Evolutionary conservation across 768 basidiomycete species (phyloP).

Genomic region (Lenzites betulinus): DNA sequence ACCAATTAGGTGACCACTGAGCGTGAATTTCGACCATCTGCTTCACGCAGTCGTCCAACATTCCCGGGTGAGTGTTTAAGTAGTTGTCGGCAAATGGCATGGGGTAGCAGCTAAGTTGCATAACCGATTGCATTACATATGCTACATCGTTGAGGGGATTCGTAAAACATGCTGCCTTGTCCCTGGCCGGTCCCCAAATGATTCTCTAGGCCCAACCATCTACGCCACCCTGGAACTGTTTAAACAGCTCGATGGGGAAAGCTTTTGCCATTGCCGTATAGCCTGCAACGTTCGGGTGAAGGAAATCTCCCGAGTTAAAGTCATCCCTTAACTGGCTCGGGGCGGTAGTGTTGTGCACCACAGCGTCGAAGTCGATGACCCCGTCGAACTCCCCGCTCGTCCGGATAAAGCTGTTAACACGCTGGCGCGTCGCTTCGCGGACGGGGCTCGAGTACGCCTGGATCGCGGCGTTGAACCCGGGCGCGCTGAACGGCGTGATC

Average conservation of each 20-base stretch:
- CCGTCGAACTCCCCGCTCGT: constrained; percentile 46
- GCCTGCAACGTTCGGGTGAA: constrained; percentile 51
- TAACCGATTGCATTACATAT: too few species aligned
- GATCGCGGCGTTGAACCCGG: constrained; percentile 23
- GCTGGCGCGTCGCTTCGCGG: constrained; percentile 44
- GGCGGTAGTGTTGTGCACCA: constrained; percentile 40
- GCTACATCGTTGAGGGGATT: too few species aligned
- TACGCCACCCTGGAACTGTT: constrained; percentile 26
- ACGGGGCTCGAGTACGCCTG: constrained; percentile 42
- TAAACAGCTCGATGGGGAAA: constrained; percentile 45
- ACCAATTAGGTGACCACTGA: too few species aligned
- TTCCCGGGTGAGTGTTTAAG: too few species aligned
- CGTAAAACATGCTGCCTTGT: too few species aligned
- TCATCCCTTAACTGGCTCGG: constrained; percentile 39
- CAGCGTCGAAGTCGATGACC: constrained; percentile 50
- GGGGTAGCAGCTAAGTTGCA: too few species aligned
- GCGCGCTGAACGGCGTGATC: constrained; percentile 49
- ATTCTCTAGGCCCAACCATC: constrained; percentile 20
- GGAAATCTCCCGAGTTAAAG: constrained; percentile 48
- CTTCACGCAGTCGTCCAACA: too few species aligned
- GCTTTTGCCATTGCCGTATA: constrained; percentile 45
- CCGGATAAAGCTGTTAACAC: constrained; percentile 46
- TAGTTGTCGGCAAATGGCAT: too few species aligned
- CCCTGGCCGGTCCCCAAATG: too few species aligned
- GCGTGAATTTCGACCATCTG: too few species aligned